Conservation (phyloP, 2,329 filamentous ascomycete species). For the Aspergillus tubingensis region DNA sequence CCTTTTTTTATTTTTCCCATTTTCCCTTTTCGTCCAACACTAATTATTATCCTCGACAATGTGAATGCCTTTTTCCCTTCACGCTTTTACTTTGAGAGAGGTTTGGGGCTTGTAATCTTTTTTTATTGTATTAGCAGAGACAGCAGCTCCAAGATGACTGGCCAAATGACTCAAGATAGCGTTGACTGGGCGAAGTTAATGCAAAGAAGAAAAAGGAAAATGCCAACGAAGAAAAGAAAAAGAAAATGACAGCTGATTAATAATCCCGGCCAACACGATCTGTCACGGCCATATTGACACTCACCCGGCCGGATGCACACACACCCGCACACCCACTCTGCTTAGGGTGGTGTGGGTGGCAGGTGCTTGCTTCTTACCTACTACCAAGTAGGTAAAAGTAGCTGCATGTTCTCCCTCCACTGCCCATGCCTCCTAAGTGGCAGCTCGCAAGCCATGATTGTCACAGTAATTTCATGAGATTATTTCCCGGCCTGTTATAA, state of each 20-base stretch:
- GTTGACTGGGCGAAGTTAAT: constrained; percentile 7
- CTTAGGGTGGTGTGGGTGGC: neutral
- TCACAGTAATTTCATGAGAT: constrained; percentile 3
- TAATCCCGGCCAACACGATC: constrained; percentile 14
- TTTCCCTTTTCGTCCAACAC: neutral
- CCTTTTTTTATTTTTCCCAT: neutral
- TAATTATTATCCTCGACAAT: constrained; percentile 1
- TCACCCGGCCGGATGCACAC: constrained; percentile 6
- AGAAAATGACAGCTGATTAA: neutral
- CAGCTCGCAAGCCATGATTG: neutral
- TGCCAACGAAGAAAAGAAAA: too few species aligned
- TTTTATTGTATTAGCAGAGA: neutral
- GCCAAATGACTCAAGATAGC: neutral
- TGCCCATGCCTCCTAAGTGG: constrained; percentile 8
- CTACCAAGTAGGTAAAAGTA: neutral
- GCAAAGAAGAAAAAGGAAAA: constrained; percentile 6
- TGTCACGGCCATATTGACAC: constrained; percentile 16
- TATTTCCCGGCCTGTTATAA: neutral
- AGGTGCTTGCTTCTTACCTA: constrained; percentile 14
- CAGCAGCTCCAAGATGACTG: neutral
- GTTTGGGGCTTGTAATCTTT: neutral
- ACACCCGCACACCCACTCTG: constrained; percentile 1
- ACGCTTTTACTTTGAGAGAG: neutral
- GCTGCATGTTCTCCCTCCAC: constrained; percentile 19
- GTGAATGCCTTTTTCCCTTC: neutral